Base-by-base conservation (phyloP, 306 rosid genomes). In the Rosa rugosa region DNA sequence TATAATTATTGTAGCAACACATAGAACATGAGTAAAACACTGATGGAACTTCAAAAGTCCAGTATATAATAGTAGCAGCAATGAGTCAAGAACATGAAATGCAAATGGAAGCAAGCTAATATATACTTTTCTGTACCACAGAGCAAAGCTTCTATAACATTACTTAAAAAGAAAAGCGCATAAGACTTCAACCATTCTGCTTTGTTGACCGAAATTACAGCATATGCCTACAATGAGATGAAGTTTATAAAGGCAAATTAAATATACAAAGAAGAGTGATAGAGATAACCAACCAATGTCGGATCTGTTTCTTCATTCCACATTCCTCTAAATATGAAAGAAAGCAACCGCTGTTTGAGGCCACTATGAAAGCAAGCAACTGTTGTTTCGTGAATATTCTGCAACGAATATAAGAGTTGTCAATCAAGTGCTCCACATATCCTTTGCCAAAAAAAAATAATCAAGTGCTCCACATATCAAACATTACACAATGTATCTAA, bases 251-350 rank as follows among this genome's bases (percentile, higher is more conserved):
- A 56, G 62, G 27, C 1, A 56, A n/a, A 56, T 56, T n/a, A 71
- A 83, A 65, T 66, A 76, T n/a, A 73, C 44, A 67, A 76, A 62
- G 77, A 82, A 53, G 63, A 79, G 16, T 60, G 56, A 78, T 77
- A 72, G 69, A 66, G 67, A 64, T 76, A 82, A 87, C 97, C 79
- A 83, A 92, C 98, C 99, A 84, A 80, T 84, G 86, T 46, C 75
- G 77, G 92, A 83, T 95, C 90, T 74, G 85, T 83, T 88, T 93
- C 98, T 91, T 95, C 99, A 78, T 85, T 91, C 97, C 98, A 91
- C 60, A 86, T 81, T 75, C 93, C 89, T 84, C 85, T 89, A 83
- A 90, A 95, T 82, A 95, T 90, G 90, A 93, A 95, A 3, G 99
- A 95, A 77, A 95, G 98, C 87, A 95, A 66, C 27, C 98, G 92